Conservation (phyloP, 768 basidiomycete genomes). For the Lepiota brunneoincarnata region DNA sequence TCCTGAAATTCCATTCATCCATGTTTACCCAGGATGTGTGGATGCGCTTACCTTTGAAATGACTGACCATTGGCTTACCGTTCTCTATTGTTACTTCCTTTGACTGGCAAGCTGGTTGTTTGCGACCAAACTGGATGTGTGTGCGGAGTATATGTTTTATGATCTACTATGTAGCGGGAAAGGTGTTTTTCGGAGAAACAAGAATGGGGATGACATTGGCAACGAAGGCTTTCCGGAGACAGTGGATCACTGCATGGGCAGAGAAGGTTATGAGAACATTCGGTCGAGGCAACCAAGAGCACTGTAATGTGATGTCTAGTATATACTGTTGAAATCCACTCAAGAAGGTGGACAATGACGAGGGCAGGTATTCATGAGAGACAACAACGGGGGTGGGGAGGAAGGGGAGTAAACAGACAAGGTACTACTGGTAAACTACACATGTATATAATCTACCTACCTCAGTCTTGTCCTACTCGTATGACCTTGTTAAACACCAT, state of each 20-base stretch:
- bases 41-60: constrained; percentile 23
- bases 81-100: constrained; percentile 19
- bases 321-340: too few species aligned
- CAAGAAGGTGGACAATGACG: too few species aligned
- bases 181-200: constrained; percentile 28
- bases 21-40: constrained; percentile 38
- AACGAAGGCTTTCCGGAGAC: constrained; percentile 30
- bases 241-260: constrained; percentile 31
- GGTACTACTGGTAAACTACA: too few species aligned
- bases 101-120: constrained; percentile 19
- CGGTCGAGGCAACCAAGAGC: constrained; percentile 11
- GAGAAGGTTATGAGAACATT: constrained; percentile 33
- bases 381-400: too few species aligned
- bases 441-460: too few species aligned
- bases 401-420: too few species aligned
- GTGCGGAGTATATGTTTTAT: constrained; percentile 35
- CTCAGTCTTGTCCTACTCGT: too few species aligned
- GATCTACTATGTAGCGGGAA: constrained; percentile 23
- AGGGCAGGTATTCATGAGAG: too few species aligned
- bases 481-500: too few species aligned
- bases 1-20: constrained; percentile 35
- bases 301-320: background rate
- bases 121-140: constrained; percentile 19
- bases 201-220: constrained; percentile 30
- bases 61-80: constrained; percentile 22